Percentiles rank a stretch among this genome's conserved stretches.
Evolutionary conservation across 2,329 filamentous ascomycete species (phyloP).

Genomic region (Pseudogymnoascus verrucosus): DNA sequence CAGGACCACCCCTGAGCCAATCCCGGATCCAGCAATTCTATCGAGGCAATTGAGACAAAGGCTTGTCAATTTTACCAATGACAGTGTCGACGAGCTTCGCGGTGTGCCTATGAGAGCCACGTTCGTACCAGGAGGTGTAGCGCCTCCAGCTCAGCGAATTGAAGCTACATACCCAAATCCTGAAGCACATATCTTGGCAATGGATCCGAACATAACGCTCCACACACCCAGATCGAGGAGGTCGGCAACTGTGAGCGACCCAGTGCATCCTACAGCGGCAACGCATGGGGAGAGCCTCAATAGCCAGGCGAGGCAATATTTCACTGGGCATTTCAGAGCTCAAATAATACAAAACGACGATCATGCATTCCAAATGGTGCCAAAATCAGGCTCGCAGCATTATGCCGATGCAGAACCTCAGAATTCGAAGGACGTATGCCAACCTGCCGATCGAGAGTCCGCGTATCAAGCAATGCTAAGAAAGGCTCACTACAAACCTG

Average conservation of each 20-base stretch:
- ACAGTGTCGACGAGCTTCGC: not conserved
- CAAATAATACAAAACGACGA: not conserved
- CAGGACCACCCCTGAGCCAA: not conserved
- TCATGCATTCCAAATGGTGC: not conserved
- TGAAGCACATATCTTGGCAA: not conserved
- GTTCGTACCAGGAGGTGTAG: not conserved
- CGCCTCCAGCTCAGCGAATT: not conserved
- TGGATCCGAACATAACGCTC: not conserved
- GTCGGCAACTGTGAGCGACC: slow-evolving; percentile 1
- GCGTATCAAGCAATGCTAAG: slow-evolving; percentile 5
- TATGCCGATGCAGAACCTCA: not conserved
- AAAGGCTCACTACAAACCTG: slow-evolving; percentile 6
- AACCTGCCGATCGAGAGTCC: not conserved
- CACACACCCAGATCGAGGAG: not conserved
- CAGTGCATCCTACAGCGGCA: not conserved
- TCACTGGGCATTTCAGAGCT: not conserved
- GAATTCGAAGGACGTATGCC: not conserved
- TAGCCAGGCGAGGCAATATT: not conserved
- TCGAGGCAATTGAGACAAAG: not conserved
- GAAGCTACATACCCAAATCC: not conserved
- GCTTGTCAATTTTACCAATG: not conserved
- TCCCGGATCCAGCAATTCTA: not conserved
- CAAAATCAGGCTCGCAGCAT: not conserved
- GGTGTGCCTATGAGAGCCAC: not conserved
- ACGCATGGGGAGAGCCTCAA: not conserved